Evolutionary conservation across 2,329 filamentous ascomycete species (phyloP).

Genomic region (Colletotrichum phormii): DNA sequence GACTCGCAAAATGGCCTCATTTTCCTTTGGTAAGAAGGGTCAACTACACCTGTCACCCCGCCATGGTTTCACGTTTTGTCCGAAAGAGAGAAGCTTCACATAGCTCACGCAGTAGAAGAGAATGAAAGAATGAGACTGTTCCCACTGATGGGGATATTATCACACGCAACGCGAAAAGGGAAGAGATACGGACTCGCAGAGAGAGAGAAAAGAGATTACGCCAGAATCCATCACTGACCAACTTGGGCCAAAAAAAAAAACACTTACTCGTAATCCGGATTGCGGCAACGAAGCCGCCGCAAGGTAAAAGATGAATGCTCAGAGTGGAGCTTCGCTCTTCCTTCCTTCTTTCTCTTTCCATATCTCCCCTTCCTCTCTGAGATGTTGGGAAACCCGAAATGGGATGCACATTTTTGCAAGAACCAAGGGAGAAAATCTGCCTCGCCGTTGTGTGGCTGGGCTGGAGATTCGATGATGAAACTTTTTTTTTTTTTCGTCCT

Average conservation of each 20-base stretch:
- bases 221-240: neutral
- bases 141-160: neutral
- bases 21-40: neutral
- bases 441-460: neutral
- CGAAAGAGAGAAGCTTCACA: no score
- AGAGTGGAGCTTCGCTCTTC: neutral
- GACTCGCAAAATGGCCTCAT: conserved; percentile 11
- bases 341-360: neutral
- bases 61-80: neutral
- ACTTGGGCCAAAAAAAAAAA: neutral
- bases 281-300: neutral
- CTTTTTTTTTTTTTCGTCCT: neutral
- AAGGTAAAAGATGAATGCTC: neutral
- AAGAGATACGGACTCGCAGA: neutral
- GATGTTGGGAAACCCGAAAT: no score
- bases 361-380: neutral
- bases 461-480: no score
- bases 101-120: neutral
- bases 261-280: neutral
- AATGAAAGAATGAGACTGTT: neutral
- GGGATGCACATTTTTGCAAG: neutral
- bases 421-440: conserved; percentile 4
- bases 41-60: no score
- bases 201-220: neutral
- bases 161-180: neutral